Evolutionary conservation across 169 alveolate genomes (phyloP).

Genomic region (Fabrea salina): DNA sequence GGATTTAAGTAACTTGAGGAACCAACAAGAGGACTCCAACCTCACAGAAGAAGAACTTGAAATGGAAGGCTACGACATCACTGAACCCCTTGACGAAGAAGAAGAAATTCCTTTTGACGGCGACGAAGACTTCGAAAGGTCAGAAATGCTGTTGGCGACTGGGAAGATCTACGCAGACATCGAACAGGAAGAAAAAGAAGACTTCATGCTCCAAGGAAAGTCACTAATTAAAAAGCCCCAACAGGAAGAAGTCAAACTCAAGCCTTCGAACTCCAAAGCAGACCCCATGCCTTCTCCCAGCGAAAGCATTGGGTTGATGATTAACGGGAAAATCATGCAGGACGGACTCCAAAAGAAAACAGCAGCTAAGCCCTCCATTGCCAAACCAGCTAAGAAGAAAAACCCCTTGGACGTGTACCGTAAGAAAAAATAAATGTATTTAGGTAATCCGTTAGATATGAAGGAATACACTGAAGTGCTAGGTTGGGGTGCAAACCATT

Average conservation of each 20-base stretch:
- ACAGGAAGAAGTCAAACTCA: neutral
- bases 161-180: neutral
- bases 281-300: neutral
- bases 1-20: neutral
- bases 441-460: slow-evolving; percentile 23
- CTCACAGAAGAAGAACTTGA: slow-evolving; percentile 21
- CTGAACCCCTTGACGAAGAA: slow-evolving; percentile 3
- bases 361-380: neutral
- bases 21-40: neutral
- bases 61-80: neutral
- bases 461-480: slow-evolving; percentile 49
- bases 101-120: neutral
- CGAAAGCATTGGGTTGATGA: neutral
- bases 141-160: slow-evolving; percentile 9
- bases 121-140: slow-evolving; percentile 1
- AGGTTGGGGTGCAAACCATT: slow-evolving; percentile 53
- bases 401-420: no score
- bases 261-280: neutral
- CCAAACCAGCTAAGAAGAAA: neutral
- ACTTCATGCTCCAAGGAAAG: neutral
- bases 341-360: neutral
- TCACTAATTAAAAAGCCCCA: neutral
- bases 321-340: slow-evolving; percentile 17
- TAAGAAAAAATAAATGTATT: no score
- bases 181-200: neutral